Percentiles rank a stretch among this genome's conserved stretches.
Evolutionary conservation across 352 stramenopile genomes (phyloP).

Genomic region (Globisporangium sylvaticum): DNA sequence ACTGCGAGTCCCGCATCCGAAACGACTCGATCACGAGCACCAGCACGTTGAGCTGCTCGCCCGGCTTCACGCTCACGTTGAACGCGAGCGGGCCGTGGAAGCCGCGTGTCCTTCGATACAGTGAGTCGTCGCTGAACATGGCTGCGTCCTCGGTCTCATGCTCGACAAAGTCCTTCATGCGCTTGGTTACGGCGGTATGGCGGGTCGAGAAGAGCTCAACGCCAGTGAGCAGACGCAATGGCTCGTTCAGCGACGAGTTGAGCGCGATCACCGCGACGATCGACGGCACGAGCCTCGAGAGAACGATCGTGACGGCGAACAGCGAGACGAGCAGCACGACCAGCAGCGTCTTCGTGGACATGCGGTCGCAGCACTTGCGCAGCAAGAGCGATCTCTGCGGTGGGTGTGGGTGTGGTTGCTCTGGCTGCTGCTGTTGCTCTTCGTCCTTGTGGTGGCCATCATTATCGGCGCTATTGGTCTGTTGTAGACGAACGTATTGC

Average conservation of each 20-base stretch:
- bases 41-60: conserved; percentile 56
- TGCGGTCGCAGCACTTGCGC: conserved; percentile 5
- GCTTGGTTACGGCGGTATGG: conserved; percentile 14
- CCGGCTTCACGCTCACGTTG: conserved; percentile 32
- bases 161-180: conserved; percentile 44
- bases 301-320: conserved; percentile 22
- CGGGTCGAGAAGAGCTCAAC: conserved; percentile 25
- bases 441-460: conserved; percentile 10
- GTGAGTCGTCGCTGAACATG: conserved; percentile 35
- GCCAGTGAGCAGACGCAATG: conserved; percentile 28
- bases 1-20: conserved; percentile 49
- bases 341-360: conserved; percentile 22
- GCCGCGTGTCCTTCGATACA: conserved; percentile 41
- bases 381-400: not conserved
- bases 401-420: no score
- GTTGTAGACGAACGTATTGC: conserved; percentile 10
- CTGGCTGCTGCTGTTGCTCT: conserved; percentile 3
- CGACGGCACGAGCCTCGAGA: conserved; percentile 37
- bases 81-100: conserved; percentile 57
- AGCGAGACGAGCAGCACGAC: conserved; percentile 18
- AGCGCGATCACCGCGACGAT: conserved; percentile 50
- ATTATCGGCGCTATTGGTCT: not conserved
- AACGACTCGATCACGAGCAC: conserved; percentile 70
- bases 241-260: conserved; percentile 52
- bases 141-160: conserved; percentile 34